A percentile compares a stretch with the other conserved stretches of the same genome.
These are phyloP conservation scores for Wickerhamiella vanderwaltii DNA, from an alignment of 805 yeast species.

Conservation along the genomic window DNA sequence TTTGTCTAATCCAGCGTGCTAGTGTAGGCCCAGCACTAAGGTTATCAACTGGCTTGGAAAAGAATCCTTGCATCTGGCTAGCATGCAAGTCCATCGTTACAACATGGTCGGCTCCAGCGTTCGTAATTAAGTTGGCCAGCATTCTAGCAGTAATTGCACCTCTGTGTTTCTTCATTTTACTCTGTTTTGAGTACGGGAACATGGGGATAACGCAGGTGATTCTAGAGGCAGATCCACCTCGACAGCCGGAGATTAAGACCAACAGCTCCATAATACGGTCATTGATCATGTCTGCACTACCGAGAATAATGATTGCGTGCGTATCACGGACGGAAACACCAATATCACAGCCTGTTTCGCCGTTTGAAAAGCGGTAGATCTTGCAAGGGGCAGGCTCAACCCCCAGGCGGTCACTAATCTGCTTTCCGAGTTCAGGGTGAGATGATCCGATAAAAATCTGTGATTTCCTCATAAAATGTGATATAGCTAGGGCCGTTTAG, in stretches of 20 bases:
- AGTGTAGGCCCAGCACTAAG: constrained; percentile 92
- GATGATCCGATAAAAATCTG: constrained; percentile 94
- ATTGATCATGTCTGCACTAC: constrained; percentile 75
- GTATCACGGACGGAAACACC: constrained; percentile 94
- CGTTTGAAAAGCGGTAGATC: constrained; percentile 85
- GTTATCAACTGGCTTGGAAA: constrained; percentile 93
- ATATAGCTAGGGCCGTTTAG: too few species aligned
- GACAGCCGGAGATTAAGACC: constrained; percentile 86
- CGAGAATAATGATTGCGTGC: constrained; percentile 87
- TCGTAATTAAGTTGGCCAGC: constrained; percentile 86
- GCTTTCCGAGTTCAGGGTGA: constrained; percentile 85
- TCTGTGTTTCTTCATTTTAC: constrained; percentile 96
- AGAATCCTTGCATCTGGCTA: constrained; percentile 98
- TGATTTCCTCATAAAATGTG: constrained; percentile 90
- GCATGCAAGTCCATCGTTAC: constrained; percentile 95
- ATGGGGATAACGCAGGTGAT: constrained; percentile 96
- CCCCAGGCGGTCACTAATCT: constrained; percentile 83
- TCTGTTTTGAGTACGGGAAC: constrained; percentile 93
- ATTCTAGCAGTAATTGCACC: constrained; percentile 97
- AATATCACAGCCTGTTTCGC: constrained; percentile 93
- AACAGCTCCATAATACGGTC: constrained; percentile 94
- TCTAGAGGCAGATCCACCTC: constrained; percentile 96
- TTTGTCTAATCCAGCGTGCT: constrained; percentile 90
- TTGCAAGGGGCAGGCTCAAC: constrained; percentile 90
- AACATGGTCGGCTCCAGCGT: constrained; percentile 99